Conservation (phyloP, 2,329 filamentous ascomycete genomes). For the Ophiocordyceps australis region DNA sequence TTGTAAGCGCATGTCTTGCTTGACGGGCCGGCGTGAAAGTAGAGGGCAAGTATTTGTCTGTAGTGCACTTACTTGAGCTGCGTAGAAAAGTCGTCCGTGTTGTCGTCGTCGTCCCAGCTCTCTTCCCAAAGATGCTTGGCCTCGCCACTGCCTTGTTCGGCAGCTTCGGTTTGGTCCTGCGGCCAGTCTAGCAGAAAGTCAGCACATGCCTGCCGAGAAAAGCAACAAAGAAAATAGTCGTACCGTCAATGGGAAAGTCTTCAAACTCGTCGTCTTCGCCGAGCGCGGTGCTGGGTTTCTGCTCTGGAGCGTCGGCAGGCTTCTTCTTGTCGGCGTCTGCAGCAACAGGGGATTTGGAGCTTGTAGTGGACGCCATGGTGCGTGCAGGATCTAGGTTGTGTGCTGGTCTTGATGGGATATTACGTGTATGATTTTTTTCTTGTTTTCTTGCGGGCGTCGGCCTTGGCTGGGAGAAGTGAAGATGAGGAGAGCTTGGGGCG, state of each 20-base stretch:
- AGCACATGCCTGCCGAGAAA: not conserved
- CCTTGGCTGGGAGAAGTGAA: too few species aligned
- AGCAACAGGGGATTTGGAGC: conserved; percentile 4
- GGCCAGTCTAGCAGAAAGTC: conserved; percentile 56
- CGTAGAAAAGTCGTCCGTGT: conserved; percentile 85
- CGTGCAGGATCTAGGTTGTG: not conserved
- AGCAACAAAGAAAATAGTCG: conserved; percentile 3
- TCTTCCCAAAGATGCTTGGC: conserved; percentile 87
- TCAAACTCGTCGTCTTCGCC: conserved; percentile 99
- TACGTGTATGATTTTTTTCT: too few species aligned
- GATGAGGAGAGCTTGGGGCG: too few species aligned
- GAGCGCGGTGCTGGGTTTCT: conserved; percentile 37
- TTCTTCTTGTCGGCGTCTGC: conserved; percentile 10
- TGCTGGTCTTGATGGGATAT: too few species aligned
- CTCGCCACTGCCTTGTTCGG: conserved; percentile 47
- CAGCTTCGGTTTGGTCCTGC: conserved; percentile 75
- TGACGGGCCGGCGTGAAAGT: not conserved
- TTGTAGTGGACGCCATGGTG: conserved; percentile 4
- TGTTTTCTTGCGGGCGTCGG: too few species aligned
- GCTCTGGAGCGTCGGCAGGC: conserved; percentile 8
- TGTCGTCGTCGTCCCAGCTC: conserved; percentile 98
- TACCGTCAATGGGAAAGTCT: conserved; percentile 94
- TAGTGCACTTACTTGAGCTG: conserved; percentile 64
- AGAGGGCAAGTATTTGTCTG: not conserved
- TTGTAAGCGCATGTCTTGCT: conserved; percentile 3